phyloP scores from a whole-genome alignment of 495 filamentous ascomycete species.

The Jackrogersella multiformis region DNA sequence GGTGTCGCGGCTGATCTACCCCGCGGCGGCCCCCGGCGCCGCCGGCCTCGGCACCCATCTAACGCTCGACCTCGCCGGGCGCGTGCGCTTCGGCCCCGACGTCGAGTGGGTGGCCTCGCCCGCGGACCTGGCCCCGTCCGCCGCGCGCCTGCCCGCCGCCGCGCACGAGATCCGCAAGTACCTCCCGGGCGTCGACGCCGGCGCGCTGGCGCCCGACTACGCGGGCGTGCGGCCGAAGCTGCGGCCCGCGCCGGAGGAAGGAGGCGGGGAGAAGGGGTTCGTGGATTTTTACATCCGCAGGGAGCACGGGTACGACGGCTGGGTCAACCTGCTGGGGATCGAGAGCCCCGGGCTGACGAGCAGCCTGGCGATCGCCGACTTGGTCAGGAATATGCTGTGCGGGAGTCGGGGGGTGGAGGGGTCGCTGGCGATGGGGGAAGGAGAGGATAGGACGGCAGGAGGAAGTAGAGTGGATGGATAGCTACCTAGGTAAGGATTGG shows the following conservation, averaged over 20 bases:
- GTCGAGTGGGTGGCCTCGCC: conserved; percentile 84
- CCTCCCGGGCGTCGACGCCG: conserved; percentile 73
- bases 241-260: conserved; percentile 62
- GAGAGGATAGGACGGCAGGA: neutral
- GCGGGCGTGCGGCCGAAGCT: conserved; percentile 92
- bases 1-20: conserved; percentile 84
- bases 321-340: conserved; percentile 91
- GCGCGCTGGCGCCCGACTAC: conserved; percentile 81
- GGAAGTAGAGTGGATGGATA: no score
- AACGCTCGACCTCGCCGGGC: conserved; percentile 86
- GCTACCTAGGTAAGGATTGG: no score
- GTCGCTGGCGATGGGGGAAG: conserved; percentile 1
- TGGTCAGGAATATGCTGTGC: conserved; percentile 81
- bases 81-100: conserved; percentile 92
- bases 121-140: conserved; percentile 54
- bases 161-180: conserved; percentile 79
- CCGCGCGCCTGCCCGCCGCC: conserved; percentile 70
- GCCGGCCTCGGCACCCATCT: conserved; percentile 93
- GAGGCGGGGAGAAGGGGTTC: conserved; percentile 69
- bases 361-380: conserved; percentile 85
- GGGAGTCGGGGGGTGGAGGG: conserved; percentile 34
- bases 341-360: conserved; percentile 96
- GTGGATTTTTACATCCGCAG: conserved; percentile 85
- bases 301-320: conserved; percentile 85
- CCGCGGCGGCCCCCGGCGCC: conserved; percentile 78